Percentiles rank a stretch among this genome's conserved stretches.
phyloP scores from a whole-genome alignment of 1,284 basidiomycete species.

The Anthracocystis walkeri region DNA sequence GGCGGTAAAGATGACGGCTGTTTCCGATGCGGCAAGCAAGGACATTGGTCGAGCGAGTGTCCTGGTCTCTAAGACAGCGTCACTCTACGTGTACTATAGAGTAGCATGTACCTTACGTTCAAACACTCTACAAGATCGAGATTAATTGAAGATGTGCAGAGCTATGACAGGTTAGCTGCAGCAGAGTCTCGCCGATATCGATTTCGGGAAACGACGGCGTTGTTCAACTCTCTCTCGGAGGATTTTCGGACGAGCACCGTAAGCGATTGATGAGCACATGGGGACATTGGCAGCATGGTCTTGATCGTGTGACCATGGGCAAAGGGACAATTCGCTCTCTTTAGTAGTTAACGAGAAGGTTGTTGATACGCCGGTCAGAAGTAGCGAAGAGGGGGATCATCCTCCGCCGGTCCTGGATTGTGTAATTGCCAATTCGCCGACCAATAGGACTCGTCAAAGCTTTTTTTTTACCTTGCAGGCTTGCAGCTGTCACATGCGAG shows the following conservation, averaged over 20 bases:
- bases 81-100: neutral
- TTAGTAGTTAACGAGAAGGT: no score
- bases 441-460: slow-evolving; percentile 8
- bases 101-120: slow-evolving; percentile 5
- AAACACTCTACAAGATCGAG: neutral
- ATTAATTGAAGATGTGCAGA: neutral
- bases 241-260: neutral
- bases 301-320: neutral
- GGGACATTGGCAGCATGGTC: neutral
- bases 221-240: neutral
- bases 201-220: neutral
- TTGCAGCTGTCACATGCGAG: no score
- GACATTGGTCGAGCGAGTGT: slow-evolving; percentile 66
- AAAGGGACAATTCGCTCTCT: no score
- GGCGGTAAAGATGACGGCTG: slow-evolving; percentile 37
- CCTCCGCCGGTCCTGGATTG: no score
- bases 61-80: slow-evolving; percentile 24
- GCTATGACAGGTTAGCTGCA: neutral
- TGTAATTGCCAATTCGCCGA: slow-evolving; percentile 22
- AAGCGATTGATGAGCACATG: neutral
- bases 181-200: slow-evolving; percentile 7
- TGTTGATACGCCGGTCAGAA: no score
- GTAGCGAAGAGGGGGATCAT: no score
- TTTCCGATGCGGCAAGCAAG: slow-evolving; percentile 45
- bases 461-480: no score